phyloP scores from a whole-genome alignment of 768 basidiomycete genomes.

The Serendipita sp. region DNA sequence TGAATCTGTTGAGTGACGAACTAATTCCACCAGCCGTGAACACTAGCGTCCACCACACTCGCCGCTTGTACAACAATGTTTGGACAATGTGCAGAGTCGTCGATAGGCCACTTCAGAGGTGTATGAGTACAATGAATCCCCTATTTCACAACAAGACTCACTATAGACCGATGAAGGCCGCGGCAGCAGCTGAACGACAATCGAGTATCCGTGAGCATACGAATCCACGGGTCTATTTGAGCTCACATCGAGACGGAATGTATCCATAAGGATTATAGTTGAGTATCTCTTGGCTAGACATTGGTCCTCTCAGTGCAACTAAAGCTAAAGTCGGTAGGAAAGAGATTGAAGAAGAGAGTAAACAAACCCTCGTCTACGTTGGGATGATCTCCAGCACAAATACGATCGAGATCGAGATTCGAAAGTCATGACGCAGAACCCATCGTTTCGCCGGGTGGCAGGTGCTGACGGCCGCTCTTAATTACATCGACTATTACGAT shows the following conservation, averaged over 20 bases:
- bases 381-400: too few relatives aligned
- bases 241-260: neutral
- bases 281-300: neutral
- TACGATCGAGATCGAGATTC: too few relatives aligned
- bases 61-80: neutral
- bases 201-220: too few relatives aligned
- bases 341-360: neutral
- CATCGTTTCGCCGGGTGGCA: too few relatives aligned
- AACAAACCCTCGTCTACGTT: too few relatives aligned
- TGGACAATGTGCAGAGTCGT: neutral
- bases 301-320: neutral
- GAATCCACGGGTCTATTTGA: too few relatives aligned
- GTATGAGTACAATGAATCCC: neutral
- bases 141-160: neutral
- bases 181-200: neutral
- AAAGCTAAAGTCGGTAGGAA: neutral
- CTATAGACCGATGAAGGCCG: neutral
- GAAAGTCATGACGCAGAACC: too few relatives aligned
- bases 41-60: slow-evolving; percentile 1
- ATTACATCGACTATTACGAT: too few relatives aligned
- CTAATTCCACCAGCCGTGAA: neutral
- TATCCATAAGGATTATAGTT: slow-evolving; percentile 4
- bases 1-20: neutral
- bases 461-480: too few relatives aligned
- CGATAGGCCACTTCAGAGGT: neutral